Evolutionary conservation across 345 rosid genomes (phyloP).

Genomic region (Draba incana): DNA sequence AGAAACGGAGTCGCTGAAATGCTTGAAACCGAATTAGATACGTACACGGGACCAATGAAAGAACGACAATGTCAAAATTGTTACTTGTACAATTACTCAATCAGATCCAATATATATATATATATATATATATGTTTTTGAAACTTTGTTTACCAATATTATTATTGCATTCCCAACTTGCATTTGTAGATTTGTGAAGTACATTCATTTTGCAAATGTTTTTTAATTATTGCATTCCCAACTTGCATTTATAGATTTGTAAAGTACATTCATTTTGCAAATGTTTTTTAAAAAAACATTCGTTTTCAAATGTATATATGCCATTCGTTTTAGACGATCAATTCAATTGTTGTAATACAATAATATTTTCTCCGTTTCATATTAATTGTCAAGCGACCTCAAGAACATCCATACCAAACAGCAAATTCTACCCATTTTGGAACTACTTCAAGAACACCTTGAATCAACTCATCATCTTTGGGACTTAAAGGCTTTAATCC

Average conservation of each 20-base stretch:
- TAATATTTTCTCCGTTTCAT: too few species aligned
- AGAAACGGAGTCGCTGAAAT: background rate
- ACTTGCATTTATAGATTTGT: constrained; percentile 23
- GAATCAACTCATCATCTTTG: too few species aligned
- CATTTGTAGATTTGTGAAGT: constrained; percentile 9
- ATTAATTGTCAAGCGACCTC: too few species aligned
- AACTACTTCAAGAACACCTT: too few species aligned
- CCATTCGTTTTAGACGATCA: too few species aligned
- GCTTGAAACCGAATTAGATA: constrained; percentile 18
- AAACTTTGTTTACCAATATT: constrained; percentile 1
- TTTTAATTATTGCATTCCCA: constrained; percentile 28
- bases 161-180: constrained; percentile 31
- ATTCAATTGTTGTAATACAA: too few species aligned
- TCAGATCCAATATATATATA: too few species aligned
- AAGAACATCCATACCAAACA: too few species aligned
- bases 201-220: background rate
- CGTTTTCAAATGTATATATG: too few species aligned
- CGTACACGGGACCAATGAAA: constrained; percentile 31
- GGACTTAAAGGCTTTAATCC: too few species aligned
- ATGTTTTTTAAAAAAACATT: too few species aligned
- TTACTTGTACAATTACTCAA: background rate
- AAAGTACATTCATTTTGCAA: constrained; percentile 4
- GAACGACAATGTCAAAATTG: background rate
- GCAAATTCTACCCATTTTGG: too few species aligned
- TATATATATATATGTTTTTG: constrained; percentile 16